phyloP scores from a whole-genome alignment of 257 asterid species.

The Capsicum pubescens region DNA sequence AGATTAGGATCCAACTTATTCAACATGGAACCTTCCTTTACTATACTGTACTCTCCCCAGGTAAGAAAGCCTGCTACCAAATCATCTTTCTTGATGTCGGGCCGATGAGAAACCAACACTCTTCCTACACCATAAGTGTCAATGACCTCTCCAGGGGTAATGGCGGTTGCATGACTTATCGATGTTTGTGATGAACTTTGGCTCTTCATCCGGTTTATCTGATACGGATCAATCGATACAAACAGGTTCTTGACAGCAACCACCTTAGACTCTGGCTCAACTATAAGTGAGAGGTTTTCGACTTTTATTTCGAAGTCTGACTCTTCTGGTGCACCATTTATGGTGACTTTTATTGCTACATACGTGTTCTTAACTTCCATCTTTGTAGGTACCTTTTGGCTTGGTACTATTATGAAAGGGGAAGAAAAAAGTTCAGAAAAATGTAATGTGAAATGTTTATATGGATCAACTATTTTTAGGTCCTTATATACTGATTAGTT shows the following conservation, averaged over 20 bases:
- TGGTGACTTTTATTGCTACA: constrained; percentile 34
- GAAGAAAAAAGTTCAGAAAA: no score
- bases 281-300: constrained; percentile 30
- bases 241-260: constrained; percentile 60
- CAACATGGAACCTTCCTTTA: constrained; percentile 50
- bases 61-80: constrained; percentile 65
- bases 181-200: constrained; percentile 55
- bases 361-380: constrained; percentile 41
- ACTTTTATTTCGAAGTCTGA: constrained; percentile 44
- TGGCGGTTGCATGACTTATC: constrained; percentile 39
- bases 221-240: constrained; percentile 75
- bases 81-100: constrained; percentile 54
- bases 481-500: no score
- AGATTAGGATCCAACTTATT: constrained; percentile 59
- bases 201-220: constrained; percentile 66
- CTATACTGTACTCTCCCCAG: constrained; percentile 78
- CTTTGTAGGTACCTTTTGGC: neutral
- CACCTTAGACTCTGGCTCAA: constrained; percentile 32
- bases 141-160: constrained; percentile 58
- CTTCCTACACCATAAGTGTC: constrained; percentile 74
- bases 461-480: no score
- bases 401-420: no score
- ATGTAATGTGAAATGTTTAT: no score
- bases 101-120: constrained; percentile 60
- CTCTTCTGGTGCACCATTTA: constrained; percentile 45